phyloP scores from a whole-genome alignment of 805 yeast species.

The Scheffersomyces coipomensis region DNA sequence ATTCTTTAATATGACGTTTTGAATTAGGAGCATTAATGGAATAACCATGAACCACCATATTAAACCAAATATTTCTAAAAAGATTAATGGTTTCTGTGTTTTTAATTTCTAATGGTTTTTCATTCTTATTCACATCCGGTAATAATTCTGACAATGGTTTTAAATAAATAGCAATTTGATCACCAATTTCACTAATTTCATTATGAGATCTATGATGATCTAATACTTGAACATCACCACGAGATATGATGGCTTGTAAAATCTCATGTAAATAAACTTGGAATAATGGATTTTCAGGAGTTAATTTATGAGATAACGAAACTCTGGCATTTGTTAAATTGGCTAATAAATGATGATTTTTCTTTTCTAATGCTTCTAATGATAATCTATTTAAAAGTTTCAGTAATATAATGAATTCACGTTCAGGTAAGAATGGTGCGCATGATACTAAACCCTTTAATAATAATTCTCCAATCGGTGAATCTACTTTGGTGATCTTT shows the following conservation, averaged over 20 bases:
- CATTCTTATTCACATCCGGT: conserved; percentile 50
- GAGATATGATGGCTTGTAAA: conserved; percentile 62
- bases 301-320: conserved; percentile 40
- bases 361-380: conserved; percentile 40
- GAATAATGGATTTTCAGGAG: conserved; percentile 39
- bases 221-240: conserved; percentile 74
- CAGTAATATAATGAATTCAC: conserved; percentile 65
- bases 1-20: conserved; percentile 42
- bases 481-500: conserved; percentile 52
- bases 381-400: conserved; percentile 55
- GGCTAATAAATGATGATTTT: conserved; percentile 33
- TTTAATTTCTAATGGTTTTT: conserved; percentile 39
- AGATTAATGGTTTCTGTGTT: conserved; percentile 54
- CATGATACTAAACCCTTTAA: conserved; percentile 62
- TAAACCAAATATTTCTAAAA: conserved; percentile 92
- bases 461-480: conserved; percentile 53
- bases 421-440: conserved; percentile 58
- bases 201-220: conserved; percentile 80
- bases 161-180: conserved; percentile 60
- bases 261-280: conserved; percentile 62
- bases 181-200: conserved; percentile 70
- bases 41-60: conserved; percentile 88
- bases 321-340: conserved; percentile 52
- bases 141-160: conserved; percentile 74
- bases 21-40: conserved; percentile 57